Percentiles rank a stretch among this genome's conserved stretches.
Evolutionary conservation across 2,329 filamentous ascomycete species (phyloP).

Genomic region (Zasmidium cellare): DNA sequence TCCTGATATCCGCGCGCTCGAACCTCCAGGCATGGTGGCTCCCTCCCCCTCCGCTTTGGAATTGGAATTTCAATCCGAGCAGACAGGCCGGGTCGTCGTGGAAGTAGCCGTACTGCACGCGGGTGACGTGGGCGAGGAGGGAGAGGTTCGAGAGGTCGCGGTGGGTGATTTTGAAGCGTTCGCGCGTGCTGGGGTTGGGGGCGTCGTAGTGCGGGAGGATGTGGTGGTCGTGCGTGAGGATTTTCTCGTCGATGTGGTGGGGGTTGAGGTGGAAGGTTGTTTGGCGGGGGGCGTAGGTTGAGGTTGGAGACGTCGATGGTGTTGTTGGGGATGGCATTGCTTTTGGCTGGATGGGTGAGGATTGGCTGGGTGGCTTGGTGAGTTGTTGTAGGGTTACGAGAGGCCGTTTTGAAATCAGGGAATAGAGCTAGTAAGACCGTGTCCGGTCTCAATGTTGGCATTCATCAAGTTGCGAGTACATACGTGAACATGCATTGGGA

Average conservation of each 20-base stretch:
- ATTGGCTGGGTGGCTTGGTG: no score
- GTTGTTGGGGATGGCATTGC: background rate
- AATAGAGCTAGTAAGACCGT: no score
- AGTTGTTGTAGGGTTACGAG: no score
- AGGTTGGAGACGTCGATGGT: background rate
- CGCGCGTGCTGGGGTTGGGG: background rate
- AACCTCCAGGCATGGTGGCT: constrained; percentile 6
- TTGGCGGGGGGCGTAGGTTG: constrained; percentile 7
- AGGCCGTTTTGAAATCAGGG: no score
- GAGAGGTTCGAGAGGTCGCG: constrained; percentile 12
- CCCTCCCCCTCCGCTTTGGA: no score
- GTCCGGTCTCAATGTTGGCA: no score
- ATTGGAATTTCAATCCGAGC: constrained; percentile 15
- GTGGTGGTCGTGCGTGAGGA: constrained; percentile 12
- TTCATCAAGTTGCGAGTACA: no score
- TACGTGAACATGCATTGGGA: no score
- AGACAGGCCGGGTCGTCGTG: constrained; percentile 11
- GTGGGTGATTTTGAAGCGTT: constrained; percentile 9
- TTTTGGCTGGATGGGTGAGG: background rate
- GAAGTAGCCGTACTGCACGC: constrained; percentile 15
- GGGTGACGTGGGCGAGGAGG: constrained; percentile 12
- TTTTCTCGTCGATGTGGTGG: constrained; percentile 17
- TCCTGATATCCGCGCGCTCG: constrained; percentile 14
- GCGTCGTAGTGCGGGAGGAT: constrained; percentile 11
- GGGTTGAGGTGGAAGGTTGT: constrained; percentile 8